A percentile compares a stretch with the other conserved stretches of the same genome.
Conservation (phyloP, 1,284 basidiomycete species). For the Austropuccinia psidii region DNA sequence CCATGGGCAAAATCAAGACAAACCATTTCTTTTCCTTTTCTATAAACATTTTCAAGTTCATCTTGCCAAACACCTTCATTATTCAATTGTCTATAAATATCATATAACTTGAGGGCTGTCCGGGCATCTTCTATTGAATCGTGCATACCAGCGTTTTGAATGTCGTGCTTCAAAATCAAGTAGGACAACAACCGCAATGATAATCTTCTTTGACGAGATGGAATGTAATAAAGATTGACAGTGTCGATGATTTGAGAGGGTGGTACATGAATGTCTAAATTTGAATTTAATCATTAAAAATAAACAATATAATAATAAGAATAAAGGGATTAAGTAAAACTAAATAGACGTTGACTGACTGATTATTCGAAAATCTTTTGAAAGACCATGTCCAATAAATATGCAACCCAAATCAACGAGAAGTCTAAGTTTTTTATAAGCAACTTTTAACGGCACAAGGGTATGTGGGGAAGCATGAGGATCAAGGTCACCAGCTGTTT, state of each 20-base stretch:
- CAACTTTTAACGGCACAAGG: slow-evolving; percentile 85
- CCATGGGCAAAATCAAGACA: not conserved
- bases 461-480: slow-evolving; percentile 74
- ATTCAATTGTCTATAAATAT: slow-evolving; percentile 71
- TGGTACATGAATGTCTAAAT: slow-evolving; percentile 86
- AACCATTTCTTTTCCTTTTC: slow-evolving; percentile 49
- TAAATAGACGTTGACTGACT: slow-evolving; percentile 56
- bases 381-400: slow-evolving; percentile 96
- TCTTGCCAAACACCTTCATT: slow-evolving; percentile 70
- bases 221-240: slow-evolving; percentile 84
- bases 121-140: slow-evolving; percentile 89
- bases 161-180: slow-evolving; percentile 81
- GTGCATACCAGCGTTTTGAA: slow-evolving; percentile 77
- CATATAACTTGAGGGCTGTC: slow-evolving; percentile 77
- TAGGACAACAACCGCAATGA: slow-evolving; percentile 90
- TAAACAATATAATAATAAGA: not conserved
- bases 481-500: slow-evolving; percentile 79
- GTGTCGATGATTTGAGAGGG: slow-evolving; percentile 93
- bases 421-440: slow-evolving; percentile 94
- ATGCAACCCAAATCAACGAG: slow-evolving; percentile 91
- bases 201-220: slow-evolving; percentile 70
- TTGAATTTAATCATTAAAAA: not conserved
- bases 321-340: not conserved
- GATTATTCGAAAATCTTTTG: slow-evolving; percentile 98
- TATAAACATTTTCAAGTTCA: slow-evolving; percentile 66